Evolutionary conservation across 192 early-diverging fungal species (phyloP), one percentile per base, ranked within the genome.

Genomic region (Entophlyctis luteolus): DNA sequence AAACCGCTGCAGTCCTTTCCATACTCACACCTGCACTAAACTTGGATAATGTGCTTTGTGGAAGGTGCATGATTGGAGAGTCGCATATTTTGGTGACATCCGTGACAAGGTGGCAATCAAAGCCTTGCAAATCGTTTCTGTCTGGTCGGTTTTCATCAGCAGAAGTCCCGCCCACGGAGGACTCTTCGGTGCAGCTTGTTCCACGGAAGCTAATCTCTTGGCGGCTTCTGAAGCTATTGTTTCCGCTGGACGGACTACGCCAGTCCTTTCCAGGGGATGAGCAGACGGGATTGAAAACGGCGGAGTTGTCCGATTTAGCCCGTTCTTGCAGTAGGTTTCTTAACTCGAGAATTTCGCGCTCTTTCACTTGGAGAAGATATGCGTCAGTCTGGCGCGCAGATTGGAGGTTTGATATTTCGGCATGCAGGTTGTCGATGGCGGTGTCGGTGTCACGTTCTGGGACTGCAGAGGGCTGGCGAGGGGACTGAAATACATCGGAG

Each of bases 271-370:
- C 20, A 46, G 59, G 8, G 25, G 49, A 25, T 20, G 33, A 39
- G 33, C n/a, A 42, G 57, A 27, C 4, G 16, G 14, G 14, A 5
- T 10, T 20, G 6, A 20, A 4, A 39, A 4, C 4, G 14, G 20
- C 37, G 60, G 20, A 29, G 60, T 22, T 32, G 36, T 42, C 8
- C 10, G 39, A 12, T n/a, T 33, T 33, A 2, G 33, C 29, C 42
- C 55, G 52, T 8, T 32, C 48, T 22, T 54, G 49, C 8, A 66
- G 36, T 12, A 66, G 52, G 27, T 34, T 66, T n/a, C 71, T 56
- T 4, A 78, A 67, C 42, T 78, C 77, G 20, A 48, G 42, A 29
- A 74, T 72, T 49, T 78, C 77, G 12, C 65, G 54, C 25, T 78
- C 73, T 35, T 72, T 78, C 4, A 72, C n/a, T 18, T 69, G 68